These are phyloP conservation scores for Rubia peregrina DNA, from an alignment of 305 asterid genomes.

Conservation along the genomic window DNA sequence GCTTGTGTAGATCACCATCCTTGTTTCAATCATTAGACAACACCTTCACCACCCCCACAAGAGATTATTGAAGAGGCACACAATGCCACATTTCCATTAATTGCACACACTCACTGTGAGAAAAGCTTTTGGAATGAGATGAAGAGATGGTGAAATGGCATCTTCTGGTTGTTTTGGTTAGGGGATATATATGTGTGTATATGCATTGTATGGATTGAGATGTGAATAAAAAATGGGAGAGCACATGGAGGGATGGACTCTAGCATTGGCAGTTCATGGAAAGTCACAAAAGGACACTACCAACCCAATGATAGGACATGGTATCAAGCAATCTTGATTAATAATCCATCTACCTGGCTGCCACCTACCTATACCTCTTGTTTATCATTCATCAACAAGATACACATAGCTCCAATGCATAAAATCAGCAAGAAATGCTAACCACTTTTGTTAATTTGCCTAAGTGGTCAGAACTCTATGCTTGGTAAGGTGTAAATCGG, in stretches of 20 bases:
- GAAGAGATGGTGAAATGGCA: background rate
- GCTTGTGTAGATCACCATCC: conserved; percentile 34
- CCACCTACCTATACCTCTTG: conserved; percentile 21
- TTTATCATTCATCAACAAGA: conserved; percentile 5
- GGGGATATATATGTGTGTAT: conserved; percentile 11
- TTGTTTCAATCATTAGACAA: conserved; percentile 34
- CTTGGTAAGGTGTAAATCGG: too few species aligned
- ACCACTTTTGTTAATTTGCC: too few species aligned
- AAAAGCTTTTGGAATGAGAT: too few species aligned
- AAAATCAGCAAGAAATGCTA: background rate
- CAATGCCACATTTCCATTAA: conserved; percentile 53
- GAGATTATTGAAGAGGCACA: conserved; percentile 51
- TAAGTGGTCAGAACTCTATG: too few species aligned
- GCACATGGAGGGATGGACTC: conserved; percentile 57
- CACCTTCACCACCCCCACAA: conserved; percentile 31
- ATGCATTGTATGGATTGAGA: conserved; percentile 26
- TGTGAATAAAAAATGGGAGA: conserved; percentile 12
- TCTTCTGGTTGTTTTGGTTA: conserved; percentile 2
- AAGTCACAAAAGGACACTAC: conserved; percentile 43
- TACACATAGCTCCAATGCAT: background rate
- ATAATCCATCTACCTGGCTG: conserved; percentile 27
- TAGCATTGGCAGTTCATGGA: conserved; percentile 20
- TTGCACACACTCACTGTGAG: background rate
- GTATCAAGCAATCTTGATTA: conserved; percentile 25
- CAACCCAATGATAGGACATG: conserved; percentile 54